These are phyloP conservation scores for Coprinopsis strossmayeri DNA, from an alignment of 768 basidiomycete genomes.

Conservation along the genomic window DNA sequence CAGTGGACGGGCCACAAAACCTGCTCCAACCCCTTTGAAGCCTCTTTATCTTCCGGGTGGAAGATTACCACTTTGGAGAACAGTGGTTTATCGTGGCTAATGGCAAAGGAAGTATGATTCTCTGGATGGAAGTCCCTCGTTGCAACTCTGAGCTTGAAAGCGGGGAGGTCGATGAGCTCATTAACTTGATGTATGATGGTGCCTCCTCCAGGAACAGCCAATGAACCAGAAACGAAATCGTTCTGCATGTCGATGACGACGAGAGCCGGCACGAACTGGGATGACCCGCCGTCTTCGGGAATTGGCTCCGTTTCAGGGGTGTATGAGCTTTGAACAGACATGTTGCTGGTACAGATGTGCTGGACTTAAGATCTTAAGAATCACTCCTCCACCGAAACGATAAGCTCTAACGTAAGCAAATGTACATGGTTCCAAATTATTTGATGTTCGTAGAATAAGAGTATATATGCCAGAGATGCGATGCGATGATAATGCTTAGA, in stretches of 20 bases:
- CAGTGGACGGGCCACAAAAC: conserved; percentile 83
- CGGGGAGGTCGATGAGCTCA: conserved; percentile 47
- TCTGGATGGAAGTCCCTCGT: conserved; percentile 56
- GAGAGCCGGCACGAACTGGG: conserved; percentile 45
- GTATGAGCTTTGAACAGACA: conserved; percentile 1
- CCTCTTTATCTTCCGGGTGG: conserved; percentile 30
- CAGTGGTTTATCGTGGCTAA: conserved; percentile 30
- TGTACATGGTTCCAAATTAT: too few relatives aligned
- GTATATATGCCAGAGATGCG: too few relatives aligned
- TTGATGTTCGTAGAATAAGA: too few relatives aligned
- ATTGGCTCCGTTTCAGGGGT: conserved; percentile 7
- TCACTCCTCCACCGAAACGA: too few relatives aligned
- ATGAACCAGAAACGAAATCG: conserved; percentile 72
- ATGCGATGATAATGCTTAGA: too few relatives aligned
- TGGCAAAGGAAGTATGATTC: conserved; percentile 66
- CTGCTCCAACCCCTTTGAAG: conserved; percentile 35
- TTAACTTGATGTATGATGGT: conserved; percentile 52
- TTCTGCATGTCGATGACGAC: conserved; percentile 77
- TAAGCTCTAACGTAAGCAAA: too few relatives aligned
- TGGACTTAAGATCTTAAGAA: too few relatives aligned
- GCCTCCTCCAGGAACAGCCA: conserved; percentile 61
- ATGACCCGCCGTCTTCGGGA: conserved; percentile 2
- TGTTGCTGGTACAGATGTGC: too few relatives aligned
- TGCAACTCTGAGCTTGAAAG: conserved; percentile 41
- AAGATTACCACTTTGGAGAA: conserved; percentile 38